Base-by-base conservation (phyloP, 169 alveolate genomes). In the Theileria parva region DNA sequence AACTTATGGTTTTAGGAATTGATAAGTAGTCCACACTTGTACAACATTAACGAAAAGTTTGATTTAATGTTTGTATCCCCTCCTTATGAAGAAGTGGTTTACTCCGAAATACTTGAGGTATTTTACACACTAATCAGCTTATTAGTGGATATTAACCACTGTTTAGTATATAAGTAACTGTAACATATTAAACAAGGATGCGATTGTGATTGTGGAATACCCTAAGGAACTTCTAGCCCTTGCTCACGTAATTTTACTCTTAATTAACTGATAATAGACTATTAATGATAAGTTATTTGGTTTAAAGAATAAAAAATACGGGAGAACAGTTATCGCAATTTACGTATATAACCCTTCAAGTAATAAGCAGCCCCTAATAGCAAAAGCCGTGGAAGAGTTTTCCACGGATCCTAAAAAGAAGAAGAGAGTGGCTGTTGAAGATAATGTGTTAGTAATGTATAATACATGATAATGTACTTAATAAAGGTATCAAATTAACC, bases 31-130 rank as follows among this genome's bases (percentile, higher is more conserved):
- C 95, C 95, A 17, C 84, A 85, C 65, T 75, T 79, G 73, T 85
- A 86, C 75, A 39, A 89, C 34, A 50, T 92, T 17, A 70, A 63
- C 13, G 93, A 89, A 6, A 81, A 83, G 74, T 91, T 79, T 74
- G 88, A 91, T 48, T 60, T 92, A 61, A 69, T 83, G 60, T 87
- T 92, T 55, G 93, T 87, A 19, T 88, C 93, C 44, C 95, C 95
- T 3, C 95, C 95, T 15, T 92, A 92, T 77, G 94, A 91, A 30
- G 93, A 91, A 61, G 92, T 92, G 30, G 80, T 89, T 3, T 92
- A 92, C 77, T 79, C 74, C 50, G 88, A 88, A 23, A 28, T 92
- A 65, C 77, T 92, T 48, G 70, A 86, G 79, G 93, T 86, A n/a
- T 39, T 30, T 63, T 28, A 3, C 17, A 7, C 8, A 30, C 4